Base-by-base conservation (phyloP, 2,329 filamentous ascomycete genomes). In the Ophiostoma perfectum region DNA sequence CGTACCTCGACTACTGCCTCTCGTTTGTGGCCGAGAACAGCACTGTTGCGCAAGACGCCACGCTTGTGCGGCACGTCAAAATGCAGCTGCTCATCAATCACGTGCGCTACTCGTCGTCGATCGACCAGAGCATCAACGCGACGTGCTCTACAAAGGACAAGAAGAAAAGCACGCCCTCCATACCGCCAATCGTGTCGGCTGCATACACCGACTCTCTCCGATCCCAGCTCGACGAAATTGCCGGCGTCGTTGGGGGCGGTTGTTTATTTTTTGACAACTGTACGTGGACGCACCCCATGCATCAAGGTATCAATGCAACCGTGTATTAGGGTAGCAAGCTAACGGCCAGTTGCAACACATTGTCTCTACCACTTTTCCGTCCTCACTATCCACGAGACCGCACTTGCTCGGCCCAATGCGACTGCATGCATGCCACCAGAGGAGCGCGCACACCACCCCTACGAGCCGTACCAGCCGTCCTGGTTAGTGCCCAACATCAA, bases 41-140 rank as follows among this genome's bases (percentile, higher is more conserved):
- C 49, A 55, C 49, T 8, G 18, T 55, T 4, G n/a, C 49, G 6
- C 49, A 36, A 12, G 49, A 55, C 72, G 77, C 78, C 41, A 71
- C 83, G 0, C 77, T 89, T 2, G 78, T 80, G 2, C 72, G 74
- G 0, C 76, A 79, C 36, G 78, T 79, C 47, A 78, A 77, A 44
- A 75, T 80, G 11, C 80, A 81, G 68, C 75, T 78, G 4, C 72
- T 82, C 9, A 72, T 75, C 58, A 79, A 81, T 45, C 73, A 78
- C 68, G 70, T 75, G 16, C 74, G 67, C 5, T 71, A 27, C 27
- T 42, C 70, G 16, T 52, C 36, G 12, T 52, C 49, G 11, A 65
- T 41, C n/a, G 45, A 47, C 44, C 49, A 44, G 27, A 39, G 18
- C 7, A 4, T 42, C n/a, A n/a, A 38, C n/a, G 9, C 7, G n/a